Conservation (phyloP, 331 rosid genomes). For the Malus hybrid region DNA sequence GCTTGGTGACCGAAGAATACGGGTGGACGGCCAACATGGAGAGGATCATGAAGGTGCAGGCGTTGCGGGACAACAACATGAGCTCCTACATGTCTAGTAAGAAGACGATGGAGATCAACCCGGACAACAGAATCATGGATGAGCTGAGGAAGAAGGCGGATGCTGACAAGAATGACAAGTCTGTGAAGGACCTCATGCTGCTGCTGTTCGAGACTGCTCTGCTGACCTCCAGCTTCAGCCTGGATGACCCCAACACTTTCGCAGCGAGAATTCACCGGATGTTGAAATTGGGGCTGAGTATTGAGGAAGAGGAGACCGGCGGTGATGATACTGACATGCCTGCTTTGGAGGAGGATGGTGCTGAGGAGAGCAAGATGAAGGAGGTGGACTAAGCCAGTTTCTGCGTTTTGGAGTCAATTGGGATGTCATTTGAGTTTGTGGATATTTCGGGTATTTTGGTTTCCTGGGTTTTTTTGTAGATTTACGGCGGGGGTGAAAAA, state of each 20-base stretch:
- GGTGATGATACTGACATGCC: conserved; percentile 55
- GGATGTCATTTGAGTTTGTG: neutral
- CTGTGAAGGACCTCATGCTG: conserved; percentile 47
- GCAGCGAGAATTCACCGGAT: conserved; percentile 57
- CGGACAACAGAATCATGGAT: conserved; percentile 66
- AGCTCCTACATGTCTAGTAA: conserved; percentile 57
- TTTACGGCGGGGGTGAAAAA: no score
- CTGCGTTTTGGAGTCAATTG: neutral
- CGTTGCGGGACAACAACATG: conserved; percentile 56
- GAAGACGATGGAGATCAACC: conserved; percentile 69
- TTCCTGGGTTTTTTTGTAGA: no score
- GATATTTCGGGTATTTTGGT: neutral
- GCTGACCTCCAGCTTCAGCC: conserved; percentile 59
- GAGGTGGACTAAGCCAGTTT: conserved; percentile 39
- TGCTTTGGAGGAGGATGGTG: conserved; percentile 45
- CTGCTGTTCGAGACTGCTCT: conserved; percentile 12
- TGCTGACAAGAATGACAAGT: conserved; percentile 53
- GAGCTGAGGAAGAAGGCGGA: conserved; percentile 59
- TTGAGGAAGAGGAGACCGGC: conserved; percentile 39
- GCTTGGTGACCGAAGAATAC: conserved; percentile 64
- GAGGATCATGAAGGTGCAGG: conserved; percentile 67
- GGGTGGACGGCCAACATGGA: conserved; percentile 75
- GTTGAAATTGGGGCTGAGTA: conserved; percentile 58
- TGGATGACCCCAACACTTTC: conserved; percentile 60
- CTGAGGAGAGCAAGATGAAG: conserved; percentile 72